A percentile compares a stretch with the other conserved stretches of the same genome.
Evolutionary conservation across 2,329 filamentous ascomycete species (phyloP).

Genomic region (Cryphonectria nitschkei): DNA sequence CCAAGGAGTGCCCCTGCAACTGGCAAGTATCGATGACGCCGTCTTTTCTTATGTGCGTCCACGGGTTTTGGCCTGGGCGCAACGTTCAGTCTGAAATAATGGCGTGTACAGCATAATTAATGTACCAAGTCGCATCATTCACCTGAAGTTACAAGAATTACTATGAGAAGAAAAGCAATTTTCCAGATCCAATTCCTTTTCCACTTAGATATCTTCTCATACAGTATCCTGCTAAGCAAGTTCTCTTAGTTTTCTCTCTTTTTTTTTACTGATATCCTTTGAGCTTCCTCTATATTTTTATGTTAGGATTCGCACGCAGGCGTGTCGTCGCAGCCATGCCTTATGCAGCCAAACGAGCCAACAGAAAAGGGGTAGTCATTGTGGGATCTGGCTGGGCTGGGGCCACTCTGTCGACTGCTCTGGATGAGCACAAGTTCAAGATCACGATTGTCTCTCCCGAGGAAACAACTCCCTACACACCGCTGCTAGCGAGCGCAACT

Average conservation of each 20-base stretch:
- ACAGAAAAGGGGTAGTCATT: slow-evolving; percentile 19
- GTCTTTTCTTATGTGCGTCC: not conserved
- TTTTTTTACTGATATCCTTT: too few relatives aligned
- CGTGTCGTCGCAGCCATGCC: slow-evolving; percentile 14
- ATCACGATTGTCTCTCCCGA: slow-evolving; percentile 24
- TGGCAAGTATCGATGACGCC: slow-evolving; percentile 12
- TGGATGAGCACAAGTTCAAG: slow-evolving; percentile 25
- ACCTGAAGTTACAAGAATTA: not conserved
- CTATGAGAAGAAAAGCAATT: too few relatives aligned
- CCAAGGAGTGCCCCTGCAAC: slow-evolving; percentile 6
- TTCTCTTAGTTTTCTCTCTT: too few relatives aligned
- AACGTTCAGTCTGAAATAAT: not conserved
- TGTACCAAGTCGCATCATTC: not conserved
- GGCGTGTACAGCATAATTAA: not conserved
- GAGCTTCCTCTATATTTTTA: not conserved
- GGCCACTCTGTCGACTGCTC: slow-evolving; percentile 20
- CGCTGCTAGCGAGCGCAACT: slow-evolving; percentile 23
- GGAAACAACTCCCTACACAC: slow-evolving; percentile 24
- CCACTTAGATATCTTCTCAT: not conserved
- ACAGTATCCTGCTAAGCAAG: not conserved
- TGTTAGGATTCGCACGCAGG: slow-evolving; percentile 5
- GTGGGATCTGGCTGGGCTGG: slow-evolving; percentile 25
- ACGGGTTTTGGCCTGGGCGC: not conserved
- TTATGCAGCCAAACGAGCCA: slow-evolving; percentile 20
- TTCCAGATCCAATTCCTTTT: not conserved